Base-by-base conservation (phyloP, 1,284 basidiomycete species). In the Spongiforma sp. region DNA sequence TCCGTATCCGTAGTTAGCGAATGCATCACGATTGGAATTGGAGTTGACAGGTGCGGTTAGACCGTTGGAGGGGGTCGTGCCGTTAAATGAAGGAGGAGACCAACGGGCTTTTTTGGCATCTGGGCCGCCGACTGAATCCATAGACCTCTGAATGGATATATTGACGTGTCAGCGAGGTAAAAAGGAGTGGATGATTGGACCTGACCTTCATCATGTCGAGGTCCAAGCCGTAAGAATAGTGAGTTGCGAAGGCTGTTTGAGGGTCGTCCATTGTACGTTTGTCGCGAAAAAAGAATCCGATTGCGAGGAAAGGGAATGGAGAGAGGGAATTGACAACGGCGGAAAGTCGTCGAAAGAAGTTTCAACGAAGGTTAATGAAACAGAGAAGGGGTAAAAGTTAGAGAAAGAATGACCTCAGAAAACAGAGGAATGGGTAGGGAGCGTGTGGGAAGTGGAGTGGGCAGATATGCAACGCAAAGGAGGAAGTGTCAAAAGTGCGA, bases 121-220 rank as follows among this genome's bases (percentile, higher is more conserved):
- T 71, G 91, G 90, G 73, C 91, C 91, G 73, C 88, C 89, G 68
- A 86, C 83, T 74, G 89, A 78, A 80, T 95, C 93, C 83, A 94
- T 92, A 63, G 92, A 87, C 79, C 89, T 84, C 90, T 91, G 76
- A n/a, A 62, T 54, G 36, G 5, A 37, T 41, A 36, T 33, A 66
- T 54, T 30, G 59, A 52, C 46, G 37, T 43, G 63, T 71, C 26
- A 64, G 58, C 14, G 37, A 59, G 19, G 1, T 55, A 53, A 50
- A 12, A 24, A 15, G 41, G 53, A 6, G 55, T 34, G 2, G 11
- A 50, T 33, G 32, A 56, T 52, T 41, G 36, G 19, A 14, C 74
- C 82, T 48, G 60, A 90, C 91, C 89, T 93, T 93, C 89, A 93
- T 93, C 91, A 93, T 93, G 78, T 93, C 91, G 85, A 93, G 81